Evolutionary conservation across 1,284 basidiomycete species (phyloP).

Genomic region (Tremellales sp.): DNA sequence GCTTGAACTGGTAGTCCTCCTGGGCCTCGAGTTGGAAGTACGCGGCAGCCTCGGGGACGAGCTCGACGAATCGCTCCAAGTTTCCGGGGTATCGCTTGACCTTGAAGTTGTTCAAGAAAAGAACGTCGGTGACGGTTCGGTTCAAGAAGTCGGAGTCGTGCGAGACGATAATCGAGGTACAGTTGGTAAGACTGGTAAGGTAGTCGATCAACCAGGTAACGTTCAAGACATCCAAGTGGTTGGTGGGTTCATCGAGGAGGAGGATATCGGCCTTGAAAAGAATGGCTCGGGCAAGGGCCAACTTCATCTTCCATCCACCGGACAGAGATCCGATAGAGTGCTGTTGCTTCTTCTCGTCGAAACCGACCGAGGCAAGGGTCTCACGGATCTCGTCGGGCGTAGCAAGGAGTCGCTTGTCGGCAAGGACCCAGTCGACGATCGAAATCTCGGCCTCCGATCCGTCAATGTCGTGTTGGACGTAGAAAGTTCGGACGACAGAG

Average conservation of each 20-base stretch:
- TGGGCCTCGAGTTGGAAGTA: conserved; percentile 93
- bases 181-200: conserved; percentile 78
- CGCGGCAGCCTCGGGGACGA: conserved; percentile 94
- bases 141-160: conserved; percentile 99
- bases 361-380: conserved; percentile 86
- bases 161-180: conserved; percentile 97
- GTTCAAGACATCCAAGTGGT: conserved; percentile 97
- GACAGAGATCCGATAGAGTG: conserved; percentile 86
- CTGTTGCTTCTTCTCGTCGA: conserved; percentile 78
- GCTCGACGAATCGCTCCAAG: conserved; percentile 91
- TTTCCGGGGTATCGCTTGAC: conserved; percentile 96
- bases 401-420: conserved; percentile 79
- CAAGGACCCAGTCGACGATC: conserved; percentile 81
- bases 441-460: conserved; percentile 89
- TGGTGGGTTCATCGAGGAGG: conserved; percentile 94
- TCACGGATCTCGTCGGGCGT: conserved; percentile 66
- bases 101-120: conserved; percentile 99
- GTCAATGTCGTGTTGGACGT: conserved; percentile 98
- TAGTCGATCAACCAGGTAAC: conserved; percentile 96
- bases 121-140: conserved; percentile 97
- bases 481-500: conserved; percentile 94
- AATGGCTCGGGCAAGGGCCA: conserved; percentile 96
- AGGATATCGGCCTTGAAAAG: conserved; percentile 98
- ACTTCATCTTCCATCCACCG: conserved; percentile 99
- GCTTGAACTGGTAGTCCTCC: conserved; percentile 96